Evolutionary conservation across 2,329 filamentous ascomycete species (phyloP).

Genomic region (Arthroderma sp.): DNA sequence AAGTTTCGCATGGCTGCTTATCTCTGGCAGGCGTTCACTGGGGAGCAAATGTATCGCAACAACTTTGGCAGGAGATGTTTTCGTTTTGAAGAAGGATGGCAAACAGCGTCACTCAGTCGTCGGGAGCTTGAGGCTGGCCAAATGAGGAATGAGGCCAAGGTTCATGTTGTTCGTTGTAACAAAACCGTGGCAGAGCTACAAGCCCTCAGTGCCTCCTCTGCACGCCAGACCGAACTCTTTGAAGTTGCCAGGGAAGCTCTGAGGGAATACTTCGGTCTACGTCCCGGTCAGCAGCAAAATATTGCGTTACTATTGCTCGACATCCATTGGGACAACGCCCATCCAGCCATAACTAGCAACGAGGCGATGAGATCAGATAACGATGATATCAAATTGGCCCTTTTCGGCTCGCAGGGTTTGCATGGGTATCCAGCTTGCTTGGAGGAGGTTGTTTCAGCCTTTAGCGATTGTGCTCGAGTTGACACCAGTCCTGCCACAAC

Average conservation of each 20-base stretch:
- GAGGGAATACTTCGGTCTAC: slow-evolving; percentile 59
- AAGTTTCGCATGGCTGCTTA: slow-evolving; percentile 96
- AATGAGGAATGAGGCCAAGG: slow-evolving; percentile 80
- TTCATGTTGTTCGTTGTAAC: slow-evolving; percentile 71
- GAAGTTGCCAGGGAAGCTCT: slow-evolving; percentile 66
- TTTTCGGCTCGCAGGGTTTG: slow-evolving; percentile 85
- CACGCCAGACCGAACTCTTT: slow-evolving; percentile 57
- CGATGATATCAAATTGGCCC: slow-evolving; percentile 65
- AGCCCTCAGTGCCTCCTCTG: slow-evolving; percentile 55
- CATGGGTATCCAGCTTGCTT: slow-evolving; percentile 82
- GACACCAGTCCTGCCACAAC: slow-evolving; percentile 56
- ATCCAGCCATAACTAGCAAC: slow-evolving; percentile 62
- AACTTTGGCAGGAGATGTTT: slow-evolving; percentile 76
- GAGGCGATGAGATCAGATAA: slow-evolving; percentile 65
- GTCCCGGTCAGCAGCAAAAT: slow-evolving; percentile 69
- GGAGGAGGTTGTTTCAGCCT: slow-evolving; percentile 79
- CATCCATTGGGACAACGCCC: slow-evolving; percentile 66
- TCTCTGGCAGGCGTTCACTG: slow-evolving; percentile 92
- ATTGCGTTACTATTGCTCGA: slow-evolving; percentile 81
- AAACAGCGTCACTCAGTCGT: slow-evolving; percentile 62
- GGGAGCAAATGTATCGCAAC: slow-evolving; percentile 89
- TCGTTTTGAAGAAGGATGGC: slow-evolving; percentile 92
- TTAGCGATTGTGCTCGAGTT: slow-evolving; percentile 80
- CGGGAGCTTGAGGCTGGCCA: slow-evolving; percentile 57
- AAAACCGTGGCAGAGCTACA: slow-evolving; percentile 77